Evolutionary conservation across 2,329 filamentous ascomycete genomes (phyloP).

Genomic region (Aspergillus floridensis): DNA sequence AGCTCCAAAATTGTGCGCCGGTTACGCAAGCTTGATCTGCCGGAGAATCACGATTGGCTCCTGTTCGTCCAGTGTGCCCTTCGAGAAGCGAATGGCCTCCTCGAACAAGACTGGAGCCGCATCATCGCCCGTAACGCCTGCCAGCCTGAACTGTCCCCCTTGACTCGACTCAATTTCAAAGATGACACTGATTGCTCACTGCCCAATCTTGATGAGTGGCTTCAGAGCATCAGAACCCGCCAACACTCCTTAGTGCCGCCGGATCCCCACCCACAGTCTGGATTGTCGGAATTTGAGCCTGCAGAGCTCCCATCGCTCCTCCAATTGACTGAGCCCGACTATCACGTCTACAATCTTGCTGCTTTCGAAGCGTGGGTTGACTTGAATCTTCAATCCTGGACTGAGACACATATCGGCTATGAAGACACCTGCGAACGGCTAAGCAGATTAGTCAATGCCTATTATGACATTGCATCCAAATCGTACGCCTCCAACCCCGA

Average conservation of each 20-base stretch:
- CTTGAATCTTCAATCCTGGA: constrained; percentile 41
- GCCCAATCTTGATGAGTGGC: constrained; percentile 12
- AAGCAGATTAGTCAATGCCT: constrained; percentile 30
- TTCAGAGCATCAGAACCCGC: constrained; percentile 6
- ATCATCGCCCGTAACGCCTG: constrained; percentile 10
- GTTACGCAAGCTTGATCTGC: constrained; percentile 39
- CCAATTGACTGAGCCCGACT: constrained; percentile 10
- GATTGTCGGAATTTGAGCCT: constrained; percentile 8
- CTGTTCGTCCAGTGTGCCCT: constrained; percentile 11
- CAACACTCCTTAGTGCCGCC: constrained; percentile 2
- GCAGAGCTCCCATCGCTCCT: constrained; percentile 13
- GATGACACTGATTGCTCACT: constrained; percentile 9
- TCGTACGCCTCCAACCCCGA: constrained; percentile 47
- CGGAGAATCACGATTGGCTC: constrained; percentile 10
- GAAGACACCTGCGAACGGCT: constrained; percentile 29
- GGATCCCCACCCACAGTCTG: constrained; percentile 4
- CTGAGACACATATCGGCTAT: constrained; percentile 24
- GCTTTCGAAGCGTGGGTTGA: constrained; percentile 53
- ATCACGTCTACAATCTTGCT: constrained; percentile 28
- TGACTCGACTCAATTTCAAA: constrained; percentile 9
- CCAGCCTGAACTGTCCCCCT: constrained; percentile 4
- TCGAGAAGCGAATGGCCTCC: constrained; percentile 2
- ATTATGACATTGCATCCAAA: constrained; percentile 27
- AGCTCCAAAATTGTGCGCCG: constrained; percentile 47
- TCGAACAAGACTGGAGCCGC: constrained; percentile 1